Conservation (phyloP, 148 eudicot genomes). For the Spergularia marina region DNA sequence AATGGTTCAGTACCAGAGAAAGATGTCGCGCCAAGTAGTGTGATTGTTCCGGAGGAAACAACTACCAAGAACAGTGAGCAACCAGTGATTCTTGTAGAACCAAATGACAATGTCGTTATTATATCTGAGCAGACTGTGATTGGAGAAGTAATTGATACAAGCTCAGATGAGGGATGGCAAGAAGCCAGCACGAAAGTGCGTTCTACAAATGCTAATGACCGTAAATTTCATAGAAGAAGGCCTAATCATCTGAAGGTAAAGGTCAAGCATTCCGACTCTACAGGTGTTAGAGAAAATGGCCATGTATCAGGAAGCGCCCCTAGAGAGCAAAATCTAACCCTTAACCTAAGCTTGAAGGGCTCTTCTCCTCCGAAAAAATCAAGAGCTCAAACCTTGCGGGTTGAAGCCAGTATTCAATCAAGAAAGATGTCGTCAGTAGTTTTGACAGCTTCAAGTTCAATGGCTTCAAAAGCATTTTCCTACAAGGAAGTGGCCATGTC, state of each 20-base stretch:
- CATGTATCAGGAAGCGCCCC: constrained; percentile 39
- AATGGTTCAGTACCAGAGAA: constrained; percentile 25
- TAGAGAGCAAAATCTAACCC: constrained; percentile 37
- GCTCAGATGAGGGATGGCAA: constrained; percentile 93
- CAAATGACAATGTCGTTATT: constrained; percentile 26
- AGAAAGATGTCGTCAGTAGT: constrained; percentile 34
- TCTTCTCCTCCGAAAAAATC: constrained; percentile 41
- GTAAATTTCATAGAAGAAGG: constrained; percentile 52
- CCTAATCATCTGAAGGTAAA: constrained; percentile 70
- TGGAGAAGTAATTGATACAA: constrained; percentile 43
- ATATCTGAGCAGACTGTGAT: constrained; percentile 27
- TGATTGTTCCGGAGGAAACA: constrained; percentile 16
- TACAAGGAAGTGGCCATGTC: constrained; percentile 97
- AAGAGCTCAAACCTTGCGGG: constrained; percentile 29
- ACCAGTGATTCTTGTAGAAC: constrained; percentile 29
- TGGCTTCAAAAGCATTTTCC: constrained; percentile 83
- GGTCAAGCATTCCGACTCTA: constrained; percentile 36
- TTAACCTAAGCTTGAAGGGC: constrained; percentile 37
- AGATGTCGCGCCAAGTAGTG: constrained; percentile 28
- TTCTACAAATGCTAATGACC: constrained; percentile 41
- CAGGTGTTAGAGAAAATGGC: constrained; percentile 41
- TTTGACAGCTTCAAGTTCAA: constrained; percentile 37
- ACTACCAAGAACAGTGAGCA: constrained; percentile 5
- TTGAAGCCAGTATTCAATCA: constrained; percentile 28
- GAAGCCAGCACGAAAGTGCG: constrained; percentile 83